A percentile compares a stretch with the other conserved stretches of the same genome.
Conservation (phyloP, 805 yeast species). For the Ogataea minuta region DNA sequence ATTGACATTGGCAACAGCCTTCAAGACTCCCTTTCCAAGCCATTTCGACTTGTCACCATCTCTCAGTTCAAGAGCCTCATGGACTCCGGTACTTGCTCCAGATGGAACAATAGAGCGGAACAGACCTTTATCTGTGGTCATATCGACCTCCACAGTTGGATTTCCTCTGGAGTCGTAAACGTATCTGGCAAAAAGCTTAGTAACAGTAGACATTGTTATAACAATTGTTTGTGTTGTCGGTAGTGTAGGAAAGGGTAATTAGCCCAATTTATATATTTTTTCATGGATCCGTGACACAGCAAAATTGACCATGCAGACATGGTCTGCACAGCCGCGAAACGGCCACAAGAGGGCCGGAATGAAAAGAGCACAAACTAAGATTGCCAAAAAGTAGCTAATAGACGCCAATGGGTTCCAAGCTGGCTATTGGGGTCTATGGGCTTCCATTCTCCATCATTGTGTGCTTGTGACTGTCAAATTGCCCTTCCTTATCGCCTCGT, state of each 20-base stretch:
- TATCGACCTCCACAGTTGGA: slow-evolving; percentile 99
- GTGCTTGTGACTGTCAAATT: background rate
- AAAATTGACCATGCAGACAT: slow-evolving; percentile 5
- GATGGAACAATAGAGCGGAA: slow-evolving; percentile 99
- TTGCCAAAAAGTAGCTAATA: too few species aligned
- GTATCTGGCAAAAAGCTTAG: slow-evolving; percentile 89
- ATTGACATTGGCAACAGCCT: slow-evolving; percentile 97
- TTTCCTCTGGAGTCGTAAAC: slow-evolving; percentile 99
- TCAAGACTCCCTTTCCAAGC: slow-evolving; percentile 98
- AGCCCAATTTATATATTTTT: slow-evolving; percentile 7
- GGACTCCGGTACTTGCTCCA: slow-evolving; percentile 99
- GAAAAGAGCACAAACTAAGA: background rate
- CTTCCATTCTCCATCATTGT: background rate
- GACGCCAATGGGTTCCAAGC: too few species aligned
- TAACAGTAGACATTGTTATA: slow-evolving; percentile 51
- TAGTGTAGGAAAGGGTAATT: slow-evolving; percentile 4
- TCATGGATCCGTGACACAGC: slow-evolving; percentile 11
- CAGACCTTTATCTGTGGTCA: slow-evolving; percentile 86
- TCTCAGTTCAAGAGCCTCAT: slow-evolving; percentile 98
- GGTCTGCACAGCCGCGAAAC: slow-evolving; percentile 10
- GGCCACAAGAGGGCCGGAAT: slow-evolving; percentile 12
- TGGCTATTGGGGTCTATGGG: background rate
- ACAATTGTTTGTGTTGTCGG: background rate
- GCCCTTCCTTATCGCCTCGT: background rate
- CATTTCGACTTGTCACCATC: slow-evolving; percentile 97